A percentile compares a stretch with the other conserved stretches of the same genome.
Evolutionary conservation across 2,329 filamentous ascomycete genomes (phyloP).

Genomic region (Davidsoniella eucalypti): DNA sequence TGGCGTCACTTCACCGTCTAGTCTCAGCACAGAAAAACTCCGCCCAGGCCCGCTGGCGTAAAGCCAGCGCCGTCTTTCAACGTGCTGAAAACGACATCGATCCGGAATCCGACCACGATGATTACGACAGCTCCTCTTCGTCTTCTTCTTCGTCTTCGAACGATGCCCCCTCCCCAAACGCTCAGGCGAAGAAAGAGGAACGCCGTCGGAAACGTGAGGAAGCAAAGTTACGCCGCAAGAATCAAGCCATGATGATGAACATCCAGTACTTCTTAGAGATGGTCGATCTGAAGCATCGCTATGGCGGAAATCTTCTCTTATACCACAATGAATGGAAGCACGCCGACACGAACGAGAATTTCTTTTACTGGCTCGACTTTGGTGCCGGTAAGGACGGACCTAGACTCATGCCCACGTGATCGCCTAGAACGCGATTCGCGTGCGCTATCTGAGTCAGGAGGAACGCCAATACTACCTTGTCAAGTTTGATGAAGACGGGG

Average conservation of each 20-base stretch:
- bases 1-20: slow-evolving; percentile 11
- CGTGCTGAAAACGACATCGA: slow-evolving; percentile 52
- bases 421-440: slow-evolving; percentile 60
- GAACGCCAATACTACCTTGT: slow-evolving; percentile 72
- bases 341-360: slow-evolving; percentile 63
- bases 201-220: slow-evolving; percentile 24
- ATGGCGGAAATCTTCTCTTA: slow-evolving; percentile 63
- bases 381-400: slow-evolving; percentile 55
- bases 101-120: slow-evolving; percentile 27
- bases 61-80: slow-evolving; percentile 51
- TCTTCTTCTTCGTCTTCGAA: slow-evolving; percentile 16
- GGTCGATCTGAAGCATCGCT: slow-evolving; percentile 74
- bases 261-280: slow-evolving; percentile 74
- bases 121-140: slow-evolving; percentile 16
- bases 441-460: slow-evolving; percentile 69
- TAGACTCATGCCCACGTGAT: slow-evolving; percentile 56
- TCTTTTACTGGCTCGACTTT: slow-evolving; percentile 85
- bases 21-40: slow-evolving; percentile 13
- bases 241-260: slow-evolving; percentile 64
- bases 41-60: slow-evolving; percentile 51
- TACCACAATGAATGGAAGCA: slow-evolving; percentile 80
- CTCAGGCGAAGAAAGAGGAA: slow-evolving; percentile 23
- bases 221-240: slow-evolving; percentile 27
- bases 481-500: slow-evolving; percentile 60
- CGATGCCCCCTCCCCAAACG: slow-evolving; percentile 15